A percentile compares a stretch with the other conserved stretches of the same genome.
phyloP scores from a whole-genome alignment of 371 early-diverging fungal genomes.

The Conidiobolus incongruus region DNA sequence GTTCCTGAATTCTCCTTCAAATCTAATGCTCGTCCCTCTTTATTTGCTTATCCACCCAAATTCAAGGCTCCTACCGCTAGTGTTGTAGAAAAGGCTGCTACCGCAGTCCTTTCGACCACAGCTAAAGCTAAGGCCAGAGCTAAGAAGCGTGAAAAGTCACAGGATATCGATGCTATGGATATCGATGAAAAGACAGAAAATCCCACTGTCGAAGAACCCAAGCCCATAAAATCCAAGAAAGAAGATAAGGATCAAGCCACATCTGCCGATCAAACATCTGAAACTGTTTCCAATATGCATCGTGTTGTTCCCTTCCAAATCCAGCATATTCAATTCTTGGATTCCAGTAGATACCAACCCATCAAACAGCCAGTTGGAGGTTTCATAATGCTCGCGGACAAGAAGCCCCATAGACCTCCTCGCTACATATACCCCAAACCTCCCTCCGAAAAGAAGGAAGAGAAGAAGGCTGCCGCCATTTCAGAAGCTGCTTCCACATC shows the following conservation, averaged over 20 bases:
- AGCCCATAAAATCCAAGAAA: neutral
- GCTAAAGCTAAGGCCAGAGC: conserved; percentile 79
- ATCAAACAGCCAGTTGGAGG: too few species aligned
- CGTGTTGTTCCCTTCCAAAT: conserved; percentile 77
- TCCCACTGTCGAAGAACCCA: neutral
- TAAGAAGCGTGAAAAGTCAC: conserved; percentile 34
- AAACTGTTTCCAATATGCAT: conserved; percentile 62
- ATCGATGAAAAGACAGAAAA: conserved; percentile 17
- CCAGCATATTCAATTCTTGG: conserved; percentile 59
- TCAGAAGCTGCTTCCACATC: too few species aligned
- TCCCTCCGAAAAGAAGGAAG: too few species aligned
- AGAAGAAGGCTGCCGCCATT: too few species aligned
- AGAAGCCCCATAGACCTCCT: too few species aligned
- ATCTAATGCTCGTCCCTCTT: conserved; percentile 61
- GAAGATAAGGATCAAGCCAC: conserved; percentile 20
- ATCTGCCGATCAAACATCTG: conserved; percentile 35
- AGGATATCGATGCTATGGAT: conserved; percentile 29
- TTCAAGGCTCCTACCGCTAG: conserved; percentile 37
- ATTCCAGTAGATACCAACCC: conserved; percentile 65
- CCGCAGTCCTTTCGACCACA: conserved; percentile 88
- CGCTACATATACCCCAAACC: too few species aligned
- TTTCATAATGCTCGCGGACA: too few species aligned
- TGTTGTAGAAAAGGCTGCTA: conserved; percentile 56
- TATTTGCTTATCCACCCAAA: conserved; percentile 82
- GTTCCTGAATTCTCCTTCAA: conserved; percentile 69